These are phyloP conservation scores for Gloeopeniophorella convolvens DNA, from an alignment of 768 basidiomycete species.

Conservation along the genomic window DNA sequence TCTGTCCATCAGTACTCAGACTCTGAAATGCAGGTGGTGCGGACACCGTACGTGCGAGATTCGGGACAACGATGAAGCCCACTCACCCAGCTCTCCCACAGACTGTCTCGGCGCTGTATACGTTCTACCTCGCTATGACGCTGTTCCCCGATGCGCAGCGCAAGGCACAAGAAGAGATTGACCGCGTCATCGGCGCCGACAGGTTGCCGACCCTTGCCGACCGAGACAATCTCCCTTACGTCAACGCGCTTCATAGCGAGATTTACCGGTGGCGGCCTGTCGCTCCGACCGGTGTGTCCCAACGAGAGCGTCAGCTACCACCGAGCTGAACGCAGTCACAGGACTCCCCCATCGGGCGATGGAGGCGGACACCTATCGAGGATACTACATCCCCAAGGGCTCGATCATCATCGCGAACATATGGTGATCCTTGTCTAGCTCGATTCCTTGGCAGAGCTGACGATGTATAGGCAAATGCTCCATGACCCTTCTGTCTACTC, in stretches of 20 bases:
- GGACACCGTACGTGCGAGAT: conserved; percentile 11
- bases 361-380: background rate
- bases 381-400: conserved; percentile 29
- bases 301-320: background rate
- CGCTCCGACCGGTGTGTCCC: conserved; percentile 6
- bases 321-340: background rate
- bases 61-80: background rate
- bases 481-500: conserved; percentile 25
- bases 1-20: background rate
- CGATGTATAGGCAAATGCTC: conserved; percentile 23
- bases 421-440: conserved; percentile 21
- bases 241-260: conserved; percentile 18
- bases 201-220: conserved; percentile 18
- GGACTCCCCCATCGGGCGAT: conserved; percentile 1
- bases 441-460: background rate
- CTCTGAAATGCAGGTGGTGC: conserved; percentile 2
- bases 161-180: conserved; percentile 21
- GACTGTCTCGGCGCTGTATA: conserved; percentile 9
- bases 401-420: conserved; percentile 31
- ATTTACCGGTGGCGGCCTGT: conserved; percentile 19
- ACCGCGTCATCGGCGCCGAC: conserved; percentile 16
- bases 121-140: conserved; percentile 19
- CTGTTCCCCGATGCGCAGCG: conserved; percentile 17
- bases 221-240: conserved; percentile 17
- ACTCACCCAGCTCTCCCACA: background rate